Percentiles rank a stretch among this genome's conserved stretches.
Evolutionary conservation across 2,329 filamentous ascomycete genomes (phyloP).

Genomic region (Cyanodermella asteris): DNA sequence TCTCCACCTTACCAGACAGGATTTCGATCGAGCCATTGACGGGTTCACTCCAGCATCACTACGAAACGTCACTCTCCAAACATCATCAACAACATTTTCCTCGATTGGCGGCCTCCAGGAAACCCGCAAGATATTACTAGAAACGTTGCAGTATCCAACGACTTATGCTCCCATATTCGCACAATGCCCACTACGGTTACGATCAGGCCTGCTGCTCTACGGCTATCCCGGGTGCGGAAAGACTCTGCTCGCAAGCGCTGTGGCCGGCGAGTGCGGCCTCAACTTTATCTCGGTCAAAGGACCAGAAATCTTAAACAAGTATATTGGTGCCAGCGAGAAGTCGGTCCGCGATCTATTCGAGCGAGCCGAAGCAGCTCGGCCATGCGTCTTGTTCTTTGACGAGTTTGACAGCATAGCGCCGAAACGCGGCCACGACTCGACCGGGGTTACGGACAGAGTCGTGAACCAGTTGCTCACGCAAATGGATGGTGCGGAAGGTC

Average conservation of each 20-base stretch:
- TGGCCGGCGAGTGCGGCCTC: slow-evolving; percentile 91
- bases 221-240: slow-evolving; percentile 94
- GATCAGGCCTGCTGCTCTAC: slow-evolving; percentile 80
- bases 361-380: slow-evolving; percentile 68
- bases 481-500: slow-evolving; percentile 93
- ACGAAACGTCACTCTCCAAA: slow-evolving; percentile 81
- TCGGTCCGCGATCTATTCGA: slow-evolving; percentile 89
- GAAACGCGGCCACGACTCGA: slow-evolving; percentile 89
- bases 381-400: slow-evolving; percentile 93
- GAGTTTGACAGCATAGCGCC: slow-evolving; percentile 97
- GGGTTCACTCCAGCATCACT: slow-evolving; percentile 91
- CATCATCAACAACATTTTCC: slow-evolving; percentile 77
- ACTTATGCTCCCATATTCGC: slow-evolving; percentile 97
- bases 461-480: slow-evolving; percentile 96
- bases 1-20: slow-evolving; percentile 45
- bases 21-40: slow-evolving; percentile 68
- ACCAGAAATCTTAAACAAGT: slow-evolving; percentile 96
- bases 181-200: slow-evolving; percentile 80
- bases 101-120: slow-evolving; percentile 74
- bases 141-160: slow-evolving; percentile 90
- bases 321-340: slow-evolving; percentile 95
- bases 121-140: slow-evolving; percentile 75
- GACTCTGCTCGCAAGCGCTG: slow-evolving; percentile 80
- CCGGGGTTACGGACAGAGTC: slow-evolving; percentile 93
- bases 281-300: slow-evolving; percentile 99